These are phyloP conservation scores for Leccinum angustisporum DNA, from an alignment of 1,284 basidiomycete species.

Conservation along the genomic window DNA sequence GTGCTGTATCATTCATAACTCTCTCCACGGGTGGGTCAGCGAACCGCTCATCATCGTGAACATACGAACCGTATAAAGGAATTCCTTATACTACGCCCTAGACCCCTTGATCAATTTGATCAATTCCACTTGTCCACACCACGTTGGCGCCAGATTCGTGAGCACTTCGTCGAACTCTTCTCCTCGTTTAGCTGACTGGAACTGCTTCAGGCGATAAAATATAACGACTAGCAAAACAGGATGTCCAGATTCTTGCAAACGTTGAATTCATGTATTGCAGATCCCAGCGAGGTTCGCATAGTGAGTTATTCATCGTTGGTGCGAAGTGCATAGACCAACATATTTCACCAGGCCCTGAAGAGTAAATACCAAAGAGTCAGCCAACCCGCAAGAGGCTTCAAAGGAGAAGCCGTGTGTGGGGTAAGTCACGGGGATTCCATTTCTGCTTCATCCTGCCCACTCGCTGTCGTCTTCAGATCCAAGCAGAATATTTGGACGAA, in stretches of 20 bases:
- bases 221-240: conserved; percentile 7
- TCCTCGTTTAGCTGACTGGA: neutral
- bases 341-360: conserved; percentile 16
- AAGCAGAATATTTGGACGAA: conserved; percentile 30
- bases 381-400: conserved; percentile 18
- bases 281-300: conserved; percentile 14
- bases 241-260: conserved; percentile 8
- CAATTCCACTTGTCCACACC: conserved; percentile 3
- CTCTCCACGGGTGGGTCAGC: neutral
- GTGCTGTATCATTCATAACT: conserved; percentile 10
- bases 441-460: neutral
- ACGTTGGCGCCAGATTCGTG: neutral
- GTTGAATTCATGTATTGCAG: conserved; percentile 27
- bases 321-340: neutral
- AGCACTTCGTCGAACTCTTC: neutral
- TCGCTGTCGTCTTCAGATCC: conserved; percentile 11
- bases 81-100: neutral
- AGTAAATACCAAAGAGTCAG: conserved; percentile 12
- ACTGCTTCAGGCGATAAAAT: conserved; percentile 8
- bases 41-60: neutral
- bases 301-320: conserved; percentile 13
- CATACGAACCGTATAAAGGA: neutral
- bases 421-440: conserved; percentile 9
- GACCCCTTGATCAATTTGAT: conserved; percentile 12
- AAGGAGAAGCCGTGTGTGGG: conserved; percentile 20